phyloP scores from a whole-genome alignment of 1,284 basidiomycete genomes.

The Moesziomyces globuligerus region DNA sequence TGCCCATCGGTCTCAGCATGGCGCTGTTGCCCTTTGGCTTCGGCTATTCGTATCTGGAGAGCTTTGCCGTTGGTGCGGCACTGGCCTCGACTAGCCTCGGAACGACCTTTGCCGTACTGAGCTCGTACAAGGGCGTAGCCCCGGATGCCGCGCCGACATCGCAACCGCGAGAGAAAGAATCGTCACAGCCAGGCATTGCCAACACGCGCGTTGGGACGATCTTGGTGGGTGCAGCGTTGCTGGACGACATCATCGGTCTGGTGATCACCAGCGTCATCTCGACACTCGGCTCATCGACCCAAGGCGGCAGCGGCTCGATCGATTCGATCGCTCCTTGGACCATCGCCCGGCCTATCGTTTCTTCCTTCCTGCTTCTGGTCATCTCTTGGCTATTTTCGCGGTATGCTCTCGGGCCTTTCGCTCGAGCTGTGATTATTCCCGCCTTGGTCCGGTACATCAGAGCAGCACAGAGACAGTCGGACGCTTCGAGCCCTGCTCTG shows the following conservation, averaged over 20 bases:
- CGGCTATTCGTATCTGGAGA: slow-evolving; percentile 68
- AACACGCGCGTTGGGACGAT: slow-evolving; percentile 71
- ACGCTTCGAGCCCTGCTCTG: neutral
- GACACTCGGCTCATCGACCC: slow-evolving; percentile 61
- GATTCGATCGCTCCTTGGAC: slow-evolving; percentile 63
- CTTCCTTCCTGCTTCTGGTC: slow-evolving; percentile 68
- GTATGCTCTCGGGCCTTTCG: slow-evolving; percentile 7
- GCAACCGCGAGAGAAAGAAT: slow-evolving; percentile 6
- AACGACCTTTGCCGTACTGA: slow-evolving; percentile 72
- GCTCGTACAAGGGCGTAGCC: slow-evolving; percentile 11
- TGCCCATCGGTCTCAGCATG: slow-evolving; percentile 70
- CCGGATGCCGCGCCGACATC: neutral
- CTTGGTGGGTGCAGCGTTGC: slow-evolving; percentile 72
- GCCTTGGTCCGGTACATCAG: neutral
- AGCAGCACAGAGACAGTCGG: neutral
- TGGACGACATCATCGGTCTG: slow-evolving; percentile 73
- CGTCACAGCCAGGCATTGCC: slow-evolving; percentile 65
- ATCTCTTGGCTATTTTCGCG: slow-evolving; percentile 37
- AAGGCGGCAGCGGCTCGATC: neutral
- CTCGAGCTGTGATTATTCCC: slow-evolving; percentile 27
- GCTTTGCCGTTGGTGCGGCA: slow-evolving; percentile 72
- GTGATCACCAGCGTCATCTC: slow-evolving; percentile 71
- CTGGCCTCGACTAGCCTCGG: slow-evolving; percentile 73
- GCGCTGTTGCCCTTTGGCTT: slow-evolving; percentile 67
- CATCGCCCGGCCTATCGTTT: slow-evolving; percentile 69